A percentile compares a stretch with the other conserved stretches of the same genome.
Evolutionary conservation across 2,329 filamentous ascomycete genomes (phyloP).

Genomic region (Cladosporium colombiae): DNA sequence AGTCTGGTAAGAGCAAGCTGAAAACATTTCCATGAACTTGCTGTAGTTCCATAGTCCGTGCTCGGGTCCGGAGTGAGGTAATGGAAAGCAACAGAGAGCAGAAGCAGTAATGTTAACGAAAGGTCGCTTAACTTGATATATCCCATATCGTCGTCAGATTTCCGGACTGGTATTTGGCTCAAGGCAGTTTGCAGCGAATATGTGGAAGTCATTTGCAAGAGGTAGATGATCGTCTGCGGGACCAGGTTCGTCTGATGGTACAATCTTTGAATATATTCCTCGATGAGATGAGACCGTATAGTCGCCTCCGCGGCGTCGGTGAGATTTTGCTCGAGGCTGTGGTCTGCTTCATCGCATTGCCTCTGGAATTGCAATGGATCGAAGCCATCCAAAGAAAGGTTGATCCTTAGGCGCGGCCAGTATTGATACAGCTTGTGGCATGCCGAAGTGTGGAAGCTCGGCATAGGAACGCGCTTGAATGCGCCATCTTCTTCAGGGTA

Average conservation of each 20-base stretch:
- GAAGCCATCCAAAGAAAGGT: slow-evolving; percentile 17
- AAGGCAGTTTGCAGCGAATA: slow-evolving; percentile 14
- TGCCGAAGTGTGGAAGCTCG: slow-evolving; percentile 16
- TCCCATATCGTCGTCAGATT: slow-evolving; percentile 8
- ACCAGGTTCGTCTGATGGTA: slow-evolving; percentile 21
- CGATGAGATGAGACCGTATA: slow-evolving; percentile 12
- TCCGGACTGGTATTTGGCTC: slow-evolving; percentile 8
- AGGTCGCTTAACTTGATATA: slow-evolving; percentile 20
- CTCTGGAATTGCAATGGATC: slow-evolving; percentile 20
- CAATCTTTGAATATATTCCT: slow-evolving; percentile 18
- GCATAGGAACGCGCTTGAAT: slow-evolving; percentile 20
- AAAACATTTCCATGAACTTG: slow-evolving; percentile 17
- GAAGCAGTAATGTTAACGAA: slow-evolving; percentile 4
- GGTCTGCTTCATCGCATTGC: slow-evolving; percentile 17
- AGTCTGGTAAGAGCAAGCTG: slow-evolving; percentile 17
- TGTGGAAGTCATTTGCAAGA: slow-evolving; percentile 20
- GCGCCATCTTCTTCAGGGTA: slow-evolving; percentile 14
- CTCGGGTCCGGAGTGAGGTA: slow-evolving; percentile 19
- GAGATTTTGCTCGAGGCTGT: slow-evolving; percentile 13
- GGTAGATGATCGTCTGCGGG: slow-evolving; percentile 19
- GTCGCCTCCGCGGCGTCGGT: slow-evolving; percentile 17
- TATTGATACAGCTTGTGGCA: slow-evolving; percentile 20
- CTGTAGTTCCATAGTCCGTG: slow-evolving; percentile 18
- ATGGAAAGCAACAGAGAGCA: slow-evolving; percentile 20
- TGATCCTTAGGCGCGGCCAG: slow-evolving; percentile 19